These are phyloP conservation scores for Aspergillus phoenicis DNA, from an alignment of 2,329 filamentous ascomycete species.

Conservation along the genomic window DNA sequence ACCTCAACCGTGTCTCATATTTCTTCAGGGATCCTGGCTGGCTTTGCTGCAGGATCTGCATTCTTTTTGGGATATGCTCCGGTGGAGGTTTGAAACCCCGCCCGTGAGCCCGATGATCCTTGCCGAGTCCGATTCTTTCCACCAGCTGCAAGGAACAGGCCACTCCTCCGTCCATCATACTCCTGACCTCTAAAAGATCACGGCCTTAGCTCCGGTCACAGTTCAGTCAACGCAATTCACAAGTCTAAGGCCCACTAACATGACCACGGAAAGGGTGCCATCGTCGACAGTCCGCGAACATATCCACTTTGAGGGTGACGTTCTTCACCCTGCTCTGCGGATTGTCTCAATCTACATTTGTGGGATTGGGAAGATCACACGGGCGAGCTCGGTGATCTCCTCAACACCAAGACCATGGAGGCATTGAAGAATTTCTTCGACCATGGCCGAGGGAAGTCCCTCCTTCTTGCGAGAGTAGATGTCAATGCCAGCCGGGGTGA, in stretches of 20 bases:
- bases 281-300: not conserved
- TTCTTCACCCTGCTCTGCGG: not conserved
- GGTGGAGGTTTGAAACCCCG: not conserved
- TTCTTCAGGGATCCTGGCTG: not conserved
- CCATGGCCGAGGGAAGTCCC: not conserved
- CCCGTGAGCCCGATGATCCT: not conserved
- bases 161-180: not conserved
- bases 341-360: not conserved
- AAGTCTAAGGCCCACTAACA: no score
- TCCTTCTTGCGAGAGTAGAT: slow-evolving; percentile 12
- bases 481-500: slow-evolving; percentile 15
- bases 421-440: slow-evolving; percentile 10
- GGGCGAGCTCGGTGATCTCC: slow-evolving; percentile 8
- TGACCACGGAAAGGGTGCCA: not conserved
- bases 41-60: not conserved
- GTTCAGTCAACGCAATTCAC: no score
- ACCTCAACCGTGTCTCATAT: no score
- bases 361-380: slow-evolving; percentile 7
- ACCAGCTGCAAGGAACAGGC: not conserved
- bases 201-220: no score
- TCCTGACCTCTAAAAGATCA: no score
- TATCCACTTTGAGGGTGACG: not conserved
- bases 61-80: not conserved
- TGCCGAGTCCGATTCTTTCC: not conserved
- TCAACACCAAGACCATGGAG: slow-evolving; percentile 1